phyloP scores from a whole-genome alignment of 78 protist species.

The Dictyostelium capitatum region DNA sequence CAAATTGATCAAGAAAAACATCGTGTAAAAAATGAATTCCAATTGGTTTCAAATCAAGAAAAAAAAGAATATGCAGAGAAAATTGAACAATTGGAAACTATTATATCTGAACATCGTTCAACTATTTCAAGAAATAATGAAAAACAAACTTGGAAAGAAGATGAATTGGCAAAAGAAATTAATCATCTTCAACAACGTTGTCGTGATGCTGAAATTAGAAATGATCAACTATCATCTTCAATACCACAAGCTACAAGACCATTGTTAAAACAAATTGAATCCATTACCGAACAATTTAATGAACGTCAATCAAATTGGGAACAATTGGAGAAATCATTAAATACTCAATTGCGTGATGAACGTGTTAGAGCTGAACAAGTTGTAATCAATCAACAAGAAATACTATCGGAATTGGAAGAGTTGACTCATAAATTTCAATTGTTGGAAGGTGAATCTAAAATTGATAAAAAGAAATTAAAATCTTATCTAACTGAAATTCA shows the following conservation, averaged over 20 bases:
- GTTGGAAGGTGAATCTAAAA: slow-evolving; percentile 33
- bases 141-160: slow-evolving; percentile 49
- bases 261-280: slow-evolving; percentile 64
- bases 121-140: slow-evolving; percentile 26
- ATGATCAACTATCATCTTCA: slow-evolving; percentile 57
- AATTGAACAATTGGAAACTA: slow-evolving; percentile 27
- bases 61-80: slow-evolving; percentile 20
- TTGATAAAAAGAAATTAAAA: slow-evolving; percentile 19
- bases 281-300: slow-evolving; percentile 20
- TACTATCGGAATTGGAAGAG: slow-evolving; percentile 22
- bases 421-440: not conserved
- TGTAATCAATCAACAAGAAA: slow-evolving; percentile 24
- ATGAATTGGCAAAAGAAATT: slow-evolving; percentile 60
- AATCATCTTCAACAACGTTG: slow-evolving; percentile 59
- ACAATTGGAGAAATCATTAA: slow-evolving; percentile 28
- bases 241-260: slow-evolving; percentile 74
- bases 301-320: slow-evolving; percentile 51
- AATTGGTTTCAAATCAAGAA: not conserved
- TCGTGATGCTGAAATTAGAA: slow-evolving; percentile 72
- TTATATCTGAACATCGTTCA: slow-evolving; percentile 14
- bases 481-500: not conserved
- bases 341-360: slow-evolving; percentile 49
- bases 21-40: slow-evolving; percentile 8
- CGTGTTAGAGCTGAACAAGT: slow-evolving; percentile 11
- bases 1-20: slow-evolving; percentile 21